These are phyloP conservation scores for Stephanodiscus triporus DNA, from an alignment of 108 stramenopile species.

Conservation along the genomic window DNA sequence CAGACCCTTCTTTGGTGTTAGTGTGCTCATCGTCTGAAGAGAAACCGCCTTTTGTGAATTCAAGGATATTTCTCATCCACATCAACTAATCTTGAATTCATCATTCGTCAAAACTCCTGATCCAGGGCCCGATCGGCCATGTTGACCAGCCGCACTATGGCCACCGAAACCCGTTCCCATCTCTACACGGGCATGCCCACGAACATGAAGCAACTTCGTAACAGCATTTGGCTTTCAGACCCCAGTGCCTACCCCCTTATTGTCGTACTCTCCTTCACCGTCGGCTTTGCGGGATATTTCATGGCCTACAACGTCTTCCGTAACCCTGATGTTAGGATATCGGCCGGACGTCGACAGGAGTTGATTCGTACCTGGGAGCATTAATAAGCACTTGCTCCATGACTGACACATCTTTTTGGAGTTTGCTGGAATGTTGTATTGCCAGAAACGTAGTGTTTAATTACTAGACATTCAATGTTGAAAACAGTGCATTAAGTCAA, in stretches of 20 bases:
- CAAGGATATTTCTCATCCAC: background rate
- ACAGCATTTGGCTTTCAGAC: constrained; percentile 65
- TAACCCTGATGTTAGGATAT: constrained; percentile 64
- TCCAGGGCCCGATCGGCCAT: constrained; percentile 30
- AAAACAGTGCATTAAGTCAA: too few relatives aligned
- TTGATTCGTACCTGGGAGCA: constrained; percentile 62
- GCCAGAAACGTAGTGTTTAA: too few relatives aligned
- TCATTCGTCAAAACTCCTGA: background rate
- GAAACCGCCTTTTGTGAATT: too few relatives aligned
- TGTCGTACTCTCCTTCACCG: constrained; percentile 53
- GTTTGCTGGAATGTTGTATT: too few relatives aligned
- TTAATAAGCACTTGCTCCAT: too few relatives aligned
- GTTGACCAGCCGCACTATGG: constrained; percentile 42
- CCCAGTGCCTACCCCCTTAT: constrained; percentile 78
- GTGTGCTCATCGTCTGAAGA: too few relatives aligned
- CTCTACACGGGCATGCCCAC: constrained; percentile 41
- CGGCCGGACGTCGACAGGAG: constrained; percentile 52
- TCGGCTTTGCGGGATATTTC: constrained; percentile 48
- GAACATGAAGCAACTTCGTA: constrained; percentile 36
- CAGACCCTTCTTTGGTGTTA: too few relatives aligned
- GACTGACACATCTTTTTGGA: too few relatives aligned
- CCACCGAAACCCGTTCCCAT: constrained; percentile 49
- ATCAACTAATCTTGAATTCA: background rate
- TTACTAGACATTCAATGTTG: too few relatives aligned
- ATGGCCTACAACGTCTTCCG: constrained; percentile 23